Evolutionary conservation across 2,329 filamentous ascomycete genomes (phyloP), one percentile per base, ranked within the genome.

Genomic region (Aaosphaeria pasadenensis): DNA sequence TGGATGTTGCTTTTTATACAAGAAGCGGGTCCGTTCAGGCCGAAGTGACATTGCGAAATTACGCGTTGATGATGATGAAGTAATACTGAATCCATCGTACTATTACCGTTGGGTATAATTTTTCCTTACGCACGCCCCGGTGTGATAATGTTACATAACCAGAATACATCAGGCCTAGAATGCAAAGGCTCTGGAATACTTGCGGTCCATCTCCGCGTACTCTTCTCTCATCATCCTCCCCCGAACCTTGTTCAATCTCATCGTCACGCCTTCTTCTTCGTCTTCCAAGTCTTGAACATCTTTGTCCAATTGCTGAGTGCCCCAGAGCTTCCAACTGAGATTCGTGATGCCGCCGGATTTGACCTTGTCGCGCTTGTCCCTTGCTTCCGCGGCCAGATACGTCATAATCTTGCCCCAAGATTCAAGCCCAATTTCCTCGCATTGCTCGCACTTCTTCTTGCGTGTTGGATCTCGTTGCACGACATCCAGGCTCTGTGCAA

Each of bases 381-480:
- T 76, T 44, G 71, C 73, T 29, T 81, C 62, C 24, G 66, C 64
- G n/a, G 76, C 81, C 42, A 95, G 76, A 48, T 78, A 78, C 7
- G 76, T 75, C 17, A 94, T 85, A 87, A 97, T 97, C 30, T 77
- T 80, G 42, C 81, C 80, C 91, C 91, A 96, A 65, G 96, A 95
- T 5, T 81, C 78, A 1, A 96, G 76, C 0, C 89, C 89, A 2
- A 87, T 83, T 49, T 82, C 76, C 5, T 96, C 78, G 63, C 92
- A 96, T 56, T 92, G 81, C 32, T 81, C 81, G 65, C 91, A 96
- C 36, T 82, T 84, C 53, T 80, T 78, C 56, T 75, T 77, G 4
- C 78, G 76, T 5, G 66, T 69, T 39, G 46, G 59, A 49, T 53
- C 62, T 63, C 59, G 6, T 71, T 70, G 48, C 38, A 69, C 61